Base-by-base conservation (phyloP, 345 rosid species). In the Linum trigynum region DNA sequence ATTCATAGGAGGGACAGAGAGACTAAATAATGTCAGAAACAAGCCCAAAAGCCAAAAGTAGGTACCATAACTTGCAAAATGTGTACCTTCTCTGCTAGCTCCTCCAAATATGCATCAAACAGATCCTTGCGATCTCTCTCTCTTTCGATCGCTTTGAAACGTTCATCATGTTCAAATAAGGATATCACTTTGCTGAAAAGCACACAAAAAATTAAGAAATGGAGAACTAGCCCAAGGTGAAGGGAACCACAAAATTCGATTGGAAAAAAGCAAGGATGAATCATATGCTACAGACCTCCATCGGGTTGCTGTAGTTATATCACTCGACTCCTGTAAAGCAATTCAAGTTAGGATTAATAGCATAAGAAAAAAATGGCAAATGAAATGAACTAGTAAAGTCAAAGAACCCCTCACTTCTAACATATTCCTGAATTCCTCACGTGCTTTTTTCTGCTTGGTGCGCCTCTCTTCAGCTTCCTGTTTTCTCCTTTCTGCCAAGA, bases 101-200 rank as follows among this genome's bases (percentile, higher is more conserved):
- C 99, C 69, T 76, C 72, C 62, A 88, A 53, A 74, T 82, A 82
- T 73, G 82, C 77, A 68, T 90, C 97, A 78, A 86, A 85, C 55
- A 90, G 71, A 70, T 88, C 92, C 82, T 74, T 88, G 63, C 99
- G 91, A 38, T 94, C 99, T 74, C 83, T 86, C 72, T 90, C 99
- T 68, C 96, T 80, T 59, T 90, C 97, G 69, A 94, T 73, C 66
- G 85, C 95, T 84, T 86, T 84, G 65, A 85, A 94, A 58, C 95
- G 89, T 53, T 88, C 92, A 69, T 90, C 95, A 67, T 85, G 80
- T 78, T 90, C 95, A 77, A 94, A 82, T 69, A 90, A 72, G 36
- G 80, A 51, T 67, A 72, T 75, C 48, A 80, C 88, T 87, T 90
- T 94, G 82, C 99, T 94, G 95, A 75, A 82, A 63, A 41, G 68